These are phyloP conservation scores for Tricholoma terreum DNA, from an alignment of 768 basidiomycete species.

Conservation along the genomic window DNA sequence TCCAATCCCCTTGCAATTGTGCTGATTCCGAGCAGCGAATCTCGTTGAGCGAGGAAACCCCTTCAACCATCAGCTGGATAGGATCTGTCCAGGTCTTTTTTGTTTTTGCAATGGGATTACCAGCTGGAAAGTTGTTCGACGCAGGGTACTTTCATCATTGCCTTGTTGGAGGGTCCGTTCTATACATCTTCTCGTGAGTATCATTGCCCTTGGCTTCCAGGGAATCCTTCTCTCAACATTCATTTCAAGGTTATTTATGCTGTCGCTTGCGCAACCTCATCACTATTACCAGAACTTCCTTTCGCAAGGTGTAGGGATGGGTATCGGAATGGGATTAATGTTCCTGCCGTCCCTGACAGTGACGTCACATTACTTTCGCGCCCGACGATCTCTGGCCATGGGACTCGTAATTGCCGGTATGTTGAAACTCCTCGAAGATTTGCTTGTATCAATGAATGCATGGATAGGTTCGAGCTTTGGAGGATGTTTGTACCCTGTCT, in stretches of 20 bases:
- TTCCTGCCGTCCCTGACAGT: constrained; percentile 52
- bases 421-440: constrained; percentile 2
- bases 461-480: constrained; percentile 43
- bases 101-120: constrained; percentile 42
- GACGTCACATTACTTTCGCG: constrained; percentile 53
- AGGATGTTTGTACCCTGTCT: constrained; percentile 49
- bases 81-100: constrained; percentile 50
- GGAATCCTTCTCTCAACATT: background rate
- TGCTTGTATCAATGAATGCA: background rate
- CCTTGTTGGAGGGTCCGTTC: constrained; percentile 33
- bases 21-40: constrained; percentile 24
- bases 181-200: constrained; percentile 43
- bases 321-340: constrained; percentile 52
- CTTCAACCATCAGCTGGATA: constrained; percentile 48
- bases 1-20: constrained; percentile 3
- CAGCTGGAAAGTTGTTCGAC: constrained; percentile 45
- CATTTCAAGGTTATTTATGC: constrained; percentile 42
- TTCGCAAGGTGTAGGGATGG: constrained; percentile 54
- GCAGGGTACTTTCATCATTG: constrained; percentile 47
- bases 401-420: constrained; percentile 51
- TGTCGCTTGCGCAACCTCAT: constrained; percentile 45
- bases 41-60: constrained; percentile 34
- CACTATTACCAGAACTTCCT: constrained; percentile 53
- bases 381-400: constrained; percentile 48
- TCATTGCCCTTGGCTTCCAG: background rate